Evolutionary conservation across 768 basidiomycete genomes (phyloP), one percentile per base, ranked within the genome.

Genomic region (Ramaria rubella): DNA sequence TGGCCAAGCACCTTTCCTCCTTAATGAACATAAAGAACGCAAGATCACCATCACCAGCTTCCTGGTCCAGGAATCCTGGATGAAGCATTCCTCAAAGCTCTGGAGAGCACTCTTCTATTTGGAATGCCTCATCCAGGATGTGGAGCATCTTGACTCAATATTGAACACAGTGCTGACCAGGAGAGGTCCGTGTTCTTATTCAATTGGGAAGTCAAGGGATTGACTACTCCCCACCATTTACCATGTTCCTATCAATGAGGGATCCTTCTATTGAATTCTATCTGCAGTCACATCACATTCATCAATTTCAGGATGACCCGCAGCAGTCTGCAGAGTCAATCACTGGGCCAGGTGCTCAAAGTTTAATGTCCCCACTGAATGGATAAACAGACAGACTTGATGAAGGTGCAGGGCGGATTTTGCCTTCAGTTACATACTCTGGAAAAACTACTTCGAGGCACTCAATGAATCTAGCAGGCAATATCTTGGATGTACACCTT

Each of bases 181-280:
- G 65, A 2, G 96, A 96, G 42, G 96, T 96, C 42, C 92, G 96
- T 69, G 94, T 98, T 14, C 82, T 98, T 38, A 96, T 99, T 60
- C 90, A 96, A 36, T 77, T 98, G 21, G 95, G 96, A 4, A 97
- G 80, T 67, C 96, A 99, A 73, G 96, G 98, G 62, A 97, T 99
- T 69, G 96, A 99, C 69, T 97, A 98, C 69, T 99, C 96, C 0
- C 96, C 96, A 5, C 86, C 96, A n/a, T 99, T 99, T 78, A 96
- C 92, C 5, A 94, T 99, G 92, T 99, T 99, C 82, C 78, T 99
- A 43, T 91, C 95, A 1, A 99, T 96, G 11, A 77, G 96, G 21
- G 94, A 99, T 69, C 94, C 96, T 2, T 95, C 95, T 0, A 87
- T 96, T 59, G 94, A 97, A 64, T 97, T 99, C 72, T 90, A 94